phyloP scores from a whole-genome alignment of 257 asterid genomes.

The Fraxinus pennsylvanica region DNA sequence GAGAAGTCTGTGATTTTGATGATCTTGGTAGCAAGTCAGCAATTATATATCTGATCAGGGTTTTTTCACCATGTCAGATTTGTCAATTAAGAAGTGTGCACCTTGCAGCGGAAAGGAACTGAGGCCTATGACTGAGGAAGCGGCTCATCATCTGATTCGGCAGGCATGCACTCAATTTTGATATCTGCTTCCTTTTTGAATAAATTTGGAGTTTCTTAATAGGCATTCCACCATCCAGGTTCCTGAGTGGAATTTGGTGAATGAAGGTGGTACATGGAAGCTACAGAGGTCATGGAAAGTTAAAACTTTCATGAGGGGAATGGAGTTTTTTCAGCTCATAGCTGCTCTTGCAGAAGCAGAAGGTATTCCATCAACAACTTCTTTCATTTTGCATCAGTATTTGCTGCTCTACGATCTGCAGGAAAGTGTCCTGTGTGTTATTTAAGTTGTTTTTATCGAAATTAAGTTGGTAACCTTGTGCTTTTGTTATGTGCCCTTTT shows the following conservation, averaged over 20 bases:
- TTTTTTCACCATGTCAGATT: constrained; percentile 49
- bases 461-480: neutral
- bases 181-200: neutral
- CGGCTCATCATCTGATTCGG: constrained; percentile 49
- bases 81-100: constrained; percentile 79
- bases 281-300: constrained; percentile 85
- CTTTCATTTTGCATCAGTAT: constrained; percentile 8
- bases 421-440: neutral
- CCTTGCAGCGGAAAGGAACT: constrained; percentile 63
- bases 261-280: constrained; percentile 62
- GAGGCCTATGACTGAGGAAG: constrained; percentile 65
- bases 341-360: constrained; percentile 88
- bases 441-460: neutral
- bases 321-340: constrained; percentile 79
- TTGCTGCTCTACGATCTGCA: neutral
- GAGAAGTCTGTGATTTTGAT: neutral
- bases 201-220: neutral
- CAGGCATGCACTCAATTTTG: constrained; percentile 27
- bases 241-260: constrained; percentile 77
- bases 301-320: constrained; percentile 78
- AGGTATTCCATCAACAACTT: constrained; percentile 47
- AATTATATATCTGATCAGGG: constrained; percentile 2
- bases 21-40: neutral
- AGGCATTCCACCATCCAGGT: constrained; percentile 44
- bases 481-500: neutral